A percentile compares a stretch with the other conserved stretches of the same genome.
phyloP scores from a whole-genome alignment of 1,139 yeast species.

The Sugiyamaella castrensis region DNA sequence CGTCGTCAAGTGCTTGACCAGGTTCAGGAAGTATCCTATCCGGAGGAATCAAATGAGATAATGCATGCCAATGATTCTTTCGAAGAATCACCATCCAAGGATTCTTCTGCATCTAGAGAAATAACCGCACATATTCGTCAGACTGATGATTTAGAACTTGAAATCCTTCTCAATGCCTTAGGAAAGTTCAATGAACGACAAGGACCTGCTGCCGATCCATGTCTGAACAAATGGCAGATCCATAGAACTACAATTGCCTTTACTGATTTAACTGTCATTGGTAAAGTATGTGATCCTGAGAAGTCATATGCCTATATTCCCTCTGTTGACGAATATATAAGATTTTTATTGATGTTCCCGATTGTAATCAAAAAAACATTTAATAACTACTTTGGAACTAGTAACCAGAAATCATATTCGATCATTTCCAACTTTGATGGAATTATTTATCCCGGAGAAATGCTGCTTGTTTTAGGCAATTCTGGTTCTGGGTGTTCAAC shows the following conservation, averaged over 20 bases:
- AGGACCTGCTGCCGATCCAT: neutral
- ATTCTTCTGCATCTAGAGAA: neutral
- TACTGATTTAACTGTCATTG: constrained; percentile 8
- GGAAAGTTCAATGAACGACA: neutral
- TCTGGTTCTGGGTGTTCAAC: constrained; percentile 70
- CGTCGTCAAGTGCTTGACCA: too few relatives aligned
- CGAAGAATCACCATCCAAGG: neutral
- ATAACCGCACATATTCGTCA: neutral
- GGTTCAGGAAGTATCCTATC: too few relatives aligned
- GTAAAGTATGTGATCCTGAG: constrained; percentile 41
- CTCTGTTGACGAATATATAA: constrained; percentile 44
- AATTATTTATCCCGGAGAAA: constrained; percentile 52
- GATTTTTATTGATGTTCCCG: constrained; percentile 37
- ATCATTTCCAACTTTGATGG: constrained; percentile 45
- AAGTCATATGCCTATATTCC: constrained; percentile 38
- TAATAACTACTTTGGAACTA: constrained; percentile 25
- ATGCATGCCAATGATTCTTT: too few relatives aligned
- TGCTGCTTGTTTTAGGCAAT: constrained; percentile 58
- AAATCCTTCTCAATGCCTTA: constrained; percentile 4
- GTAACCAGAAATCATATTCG: constrained; percentile 37
- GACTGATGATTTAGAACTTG: neutral
- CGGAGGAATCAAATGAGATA: too few relatives aligned
- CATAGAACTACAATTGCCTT: constrained; percentile 1
- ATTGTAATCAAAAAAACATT: constrained; percentile 24
- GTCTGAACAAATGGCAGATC: neutral